These are phyloP conservation scores for Metarhizium sp. DNA, from an alignment of 2,329 filamentous ascomycete genomes.

Conservation along the genomic window DNA sequence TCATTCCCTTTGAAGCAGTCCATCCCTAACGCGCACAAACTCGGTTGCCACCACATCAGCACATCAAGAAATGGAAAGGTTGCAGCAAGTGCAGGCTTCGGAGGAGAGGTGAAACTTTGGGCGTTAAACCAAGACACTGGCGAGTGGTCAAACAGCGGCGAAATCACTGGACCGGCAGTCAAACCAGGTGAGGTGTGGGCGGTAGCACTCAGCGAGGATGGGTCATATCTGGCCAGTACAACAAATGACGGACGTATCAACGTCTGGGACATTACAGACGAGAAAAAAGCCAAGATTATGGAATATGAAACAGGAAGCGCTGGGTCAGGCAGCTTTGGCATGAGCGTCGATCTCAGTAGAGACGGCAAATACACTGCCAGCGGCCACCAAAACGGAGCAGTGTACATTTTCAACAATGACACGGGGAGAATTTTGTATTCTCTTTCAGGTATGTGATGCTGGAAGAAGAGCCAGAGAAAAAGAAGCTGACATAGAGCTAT, in stretches of 20 bases:
- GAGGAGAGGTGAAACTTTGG: conserved; percentile 84
- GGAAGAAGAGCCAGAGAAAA: background rate
- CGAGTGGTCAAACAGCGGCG: conserved; percentile 36
- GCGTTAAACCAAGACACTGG: conserved; percentile 44
- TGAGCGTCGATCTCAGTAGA: conserved; percentile 70
- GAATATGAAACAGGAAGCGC: conserved; percentile 70
- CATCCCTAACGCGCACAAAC: conserved; percentile 68
- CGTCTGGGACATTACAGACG: conserved; percentile 65
- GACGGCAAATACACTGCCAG: conserved; percentile 84
- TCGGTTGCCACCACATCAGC: conserved; percentile 86
- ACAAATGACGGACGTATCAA: conserved; percentile 83
- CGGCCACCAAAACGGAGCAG: conserved; percentile 82
- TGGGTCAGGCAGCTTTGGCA: conserved; percentile 79
- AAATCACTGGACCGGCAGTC: conserved; percentile 33
- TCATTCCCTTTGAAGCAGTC: conserved; percentile 73
- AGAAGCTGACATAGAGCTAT: background rate
- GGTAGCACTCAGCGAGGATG: conserved; percentile 73
- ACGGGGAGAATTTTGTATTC: conserved; percentile 79
- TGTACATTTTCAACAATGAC: conserved; percentile 94
- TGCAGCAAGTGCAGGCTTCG: conserved; percentile 81
- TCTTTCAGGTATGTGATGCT: conserved; percentile 51
- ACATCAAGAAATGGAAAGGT: conserved; percentile 58
- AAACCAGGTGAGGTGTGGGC: conserved; percentile 77
- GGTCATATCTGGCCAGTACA: conserved; percentile 75
- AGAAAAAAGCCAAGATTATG: conserved; percentile 54